Evolutionary conservation across 2,329 filamentous ascomycete genomes (phyloP), one percentile per base, ranked within the genome.

Genomic region (Cytospora piceae): DNA sequence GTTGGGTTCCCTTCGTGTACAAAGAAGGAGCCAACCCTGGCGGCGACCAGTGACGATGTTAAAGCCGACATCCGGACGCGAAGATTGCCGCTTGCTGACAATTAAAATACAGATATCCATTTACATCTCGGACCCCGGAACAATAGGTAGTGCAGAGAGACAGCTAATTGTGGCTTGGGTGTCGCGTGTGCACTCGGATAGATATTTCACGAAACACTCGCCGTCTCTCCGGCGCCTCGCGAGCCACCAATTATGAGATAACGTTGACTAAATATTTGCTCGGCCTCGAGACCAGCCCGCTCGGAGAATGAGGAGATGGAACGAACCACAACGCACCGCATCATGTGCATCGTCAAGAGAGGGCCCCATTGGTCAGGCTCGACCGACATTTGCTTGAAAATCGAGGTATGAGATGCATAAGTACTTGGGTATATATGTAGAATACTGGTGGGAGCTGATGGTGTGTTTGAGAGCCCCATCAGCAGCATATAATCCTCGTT

Each of bases 41-140:
- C 20, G 20, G 17, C 39, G 39, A 42, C 39, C 5, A 42, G 39
- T 20, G 39, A 20, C 39, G 39, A 42, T 9, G 17, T 3, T 42
- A 17, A 42, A 4, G 17, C 20, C 17, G 39, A n/a, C 7, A 3
- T n/a, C 4, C 15, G 52, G 61, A 22, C n/a, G 12, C 24, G 11
- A 20, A 4, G 52, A 32, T 31, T 32, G 52, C 22, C 15, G 24
- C n/a, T 46, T 63, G 53, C 60, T 62, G 52, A 62, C 60, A 37
- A 51, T 51, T 29, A 37, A 34, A 37, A 34, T 14, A 32, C 12
- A 37, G 17, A n/a, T 32, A 6, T 22, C 27, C 7, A 62, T 49
- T 49, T 56, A 24, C 52, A 49, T 14, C n/a, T 34, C 58, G 58
- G 52, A 34, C 9, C 52, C 34, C 52, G 60, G 60, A 62, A 32